Evolutionary conservation across 108 stramenopile species (phyloP).

Genomic region (Asterionellopsis glacialis): DNA sequence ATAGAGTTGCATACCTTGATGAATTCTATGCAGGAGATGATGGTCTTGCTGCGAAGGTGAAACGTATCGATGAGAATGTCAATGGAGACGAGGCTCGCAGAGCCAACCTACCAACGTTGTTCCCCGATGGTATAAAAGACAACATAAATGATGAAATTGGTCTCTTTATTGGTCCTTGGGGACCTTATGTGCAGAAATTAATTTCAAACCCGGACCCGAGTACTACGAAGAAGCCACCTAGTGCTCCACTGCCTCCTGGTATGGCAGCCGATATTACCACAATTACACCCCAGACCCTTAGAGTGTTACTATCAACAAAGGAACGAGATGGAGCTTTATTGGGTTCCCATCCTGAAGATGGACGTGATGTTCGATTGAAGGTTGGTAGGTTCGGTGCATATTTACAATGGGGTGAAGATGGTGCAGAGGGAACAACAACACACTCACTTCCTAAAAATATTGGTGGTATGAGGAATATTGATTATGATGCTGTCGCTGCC

Average conservation of each 20-base stretch:
- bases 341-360: conserved; percentile 41
- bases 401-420: conserved; percentile 54
- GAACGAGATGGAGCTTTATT: conserved; percentile 34
- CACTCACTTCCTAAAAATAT: conserved; percentile 44
- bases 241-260: conserved; percentile 43
- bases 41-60: conserved; percentile 42
- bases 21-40: conserved; percentile 58
- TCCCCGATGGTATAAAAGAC: background rate
- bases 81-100: conserved; percentile 54
- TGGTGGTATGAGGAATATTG: conserved; percentile 28
- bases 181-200: conserved; percentile 43
- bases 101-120: conserved; percentile 39
- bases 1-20: conserved; percentile 48
- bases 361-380: conserved; percentile 36
- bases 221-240: conserved; percentile 23
- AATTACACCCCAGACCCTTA: conserved; percentile 28
- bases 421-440: conserved; percentile 40
- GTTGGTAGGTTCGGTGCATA: conserved; percentile 49
- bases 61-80: conserved; percentile 33
- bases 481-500: conserved; percentile 6
- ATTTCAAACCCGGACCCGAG: background rate
- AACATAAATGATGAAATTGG: conserved; percentile 21
- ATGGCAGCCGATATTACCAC: conserved; percentile 50
- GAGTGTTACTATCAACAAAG: conserved; percentile 27
- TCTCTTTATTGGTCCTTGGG: conserved; percentile 65